Evolutionary conservation across 805 yeast genomes (phyloP).

Genomic region (Teunomyces cretensis): DNA sequence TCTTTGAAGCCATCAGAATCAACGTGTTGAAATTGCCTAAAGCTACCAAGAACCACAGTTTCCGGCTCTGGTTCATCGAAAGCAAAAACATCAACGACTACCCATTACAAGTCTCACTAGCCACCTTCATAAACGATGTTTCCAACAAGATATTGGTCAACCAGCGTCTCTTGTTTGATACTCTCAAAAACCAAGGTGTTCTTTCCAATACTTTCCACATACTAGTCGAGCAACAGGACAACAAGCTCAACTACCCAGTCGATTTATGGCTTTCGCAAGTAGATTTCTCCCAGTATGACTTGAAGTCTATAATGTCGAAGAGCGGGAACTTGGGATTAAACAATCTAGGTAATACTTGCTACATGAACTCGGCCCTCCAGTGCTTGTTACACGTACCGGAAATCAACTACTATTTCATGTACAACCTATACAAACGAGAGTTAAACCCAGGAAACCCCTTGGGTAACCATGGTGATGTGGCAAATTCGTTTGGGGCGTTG

Average conservation of each 20-base stretch:
- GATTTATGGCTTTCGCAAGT: constrained; percentile 5
- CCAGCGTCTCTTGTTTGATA: constrained; percentile 18
- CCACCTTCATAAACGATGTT: constrained; percentile 29
- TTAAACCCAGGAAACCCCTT: constrained; percentile 77
- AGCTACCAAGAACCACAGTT: constrained; percentile 10
- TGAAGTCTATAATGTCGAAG: constrained; percentile 8
- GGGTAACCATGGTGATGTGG: constrained; percentile 82
- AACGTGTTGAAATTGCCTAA: constrained; percentile 20
- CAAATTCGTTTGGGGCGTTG: constrained; percentile 68
- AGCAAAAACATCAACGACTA: constrained; percentile 20
- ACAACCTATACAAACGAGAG: constrained; percentile 59
- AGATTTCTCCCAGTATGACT: constrained; percentile 14
- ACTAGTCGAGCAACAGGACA: constrained; percentile 7
- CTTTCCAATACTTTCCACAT: constrained; percentile 5
- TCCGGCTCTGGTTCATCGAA: constrained; percentile 40
- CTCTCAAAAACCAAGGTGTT: constrained; percentile 31
- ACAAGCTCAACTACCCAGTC: constrained; percentile 4
- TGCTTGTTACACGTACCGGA: constrained; percentile 87
- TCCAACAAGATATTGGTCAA: constrained; percentile 28
- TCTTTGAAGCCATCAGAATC: constrained; percentile 26
- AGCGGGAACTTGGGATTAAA: constrained; percentile 57
- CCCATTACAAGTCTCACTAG: constrained; percentile 22
- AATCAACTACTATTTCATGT: constrained; percentile 69
- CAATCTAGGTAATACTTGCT: constrained; percentile 88
- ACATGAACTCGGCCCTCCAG: constrained; percentile 93